Evolutionary conservation across 768 basidiomycete genomes (phyloP).

Genomic region (Jaapia argillacea): DNA sequence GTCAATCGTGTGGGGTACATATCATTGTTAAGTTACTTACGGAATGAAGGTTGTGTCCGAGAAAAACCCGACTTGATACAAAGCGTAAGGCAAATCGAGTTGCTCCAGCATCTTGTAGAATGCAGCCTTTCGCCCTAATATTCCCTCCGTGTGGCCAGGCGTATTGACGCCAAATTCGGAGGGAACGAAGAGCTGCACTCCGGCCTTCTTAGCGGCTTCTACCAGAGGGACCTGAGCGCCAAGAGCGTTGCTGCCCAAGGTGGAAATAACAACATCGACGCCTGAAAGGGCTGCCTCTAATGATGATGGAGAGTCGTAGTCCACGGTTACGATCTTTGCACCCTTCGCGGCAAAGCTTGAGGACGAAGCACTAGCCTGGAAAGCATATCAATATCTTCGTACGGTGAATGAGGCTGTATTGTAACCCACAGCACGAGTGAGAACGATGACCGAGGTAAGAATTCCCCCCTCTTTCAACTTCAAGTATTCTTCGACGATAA

Average conservation of each 20-base stretch:
- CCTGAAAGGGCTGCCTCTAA: background rate
- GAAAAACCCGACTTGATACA: slow-evolving; percentile 2
- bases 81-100: background rate
- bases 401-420: too few relatives aligned
- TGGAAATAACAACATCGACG: slow-evolving; percentile 1
- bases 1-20: background rate
- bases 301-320: background rate
- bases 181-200: slow-evolving; percentile 1
- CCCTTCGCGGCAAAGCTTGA: background rate
- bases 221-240: background rate
- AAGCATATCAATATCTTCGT: background rate
- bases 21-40: background rate
- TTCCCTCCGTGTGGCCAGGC: background rate
- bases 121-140: background rate
- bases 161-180: slow-evolving; percentile 1
- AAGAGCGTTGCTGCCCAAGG: background rate
- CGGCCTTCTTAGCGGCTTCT: slow-evolving; percentile 5
- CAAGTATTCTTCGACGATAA: slow-evolving; percentile 1
- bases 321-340: slow-evolving; percentile 1
- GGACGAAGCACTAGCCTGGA: background rate
- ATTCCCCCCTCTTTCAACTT: background rate
- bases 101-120: background rate
- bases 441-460: background rate
- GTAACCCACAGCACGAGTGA: too few relatives aligned
- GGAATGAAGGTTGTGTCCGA: background rate